These are phyloP conservation scores for Aspergillus aculeatus DNA, from an alignment of 2,329 filamentous ascomycete genomes.

Conservation along the genomic window DNA sequence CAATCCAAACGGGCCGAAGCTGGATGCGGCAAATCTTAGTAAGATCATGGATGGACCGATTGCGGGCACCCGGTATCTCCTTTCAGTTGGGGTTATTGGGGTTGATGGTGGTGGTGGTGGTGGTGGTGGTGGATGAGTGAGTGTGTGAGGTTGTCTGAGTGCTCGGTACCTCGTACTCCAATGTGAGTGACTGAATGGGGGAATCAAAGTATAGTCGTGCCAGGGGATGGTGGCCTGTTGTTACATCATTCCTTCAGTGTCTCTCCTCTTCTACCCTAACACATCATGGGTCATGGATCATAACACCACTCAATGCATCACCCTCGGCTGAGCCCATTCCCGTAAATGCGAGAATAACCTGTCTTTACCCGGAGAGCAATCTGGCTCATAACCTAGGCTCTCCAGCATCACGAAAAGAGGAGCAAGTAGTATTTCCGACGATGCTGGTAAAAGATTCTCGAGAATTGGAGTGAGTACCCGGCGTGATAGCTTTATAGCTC, in stretches of 20 bases:
- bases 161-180: too few relatives aligned
- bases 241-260: neutral
- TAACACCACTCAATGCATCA: neutral
- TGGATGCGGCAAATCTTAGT: neutral
- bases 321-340: neutral
- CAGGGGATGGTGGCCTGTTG: neutral
- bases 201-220: too few relatives aligned
- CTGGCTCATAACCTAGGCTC: neutral
- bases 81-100: too few relatives aligned
- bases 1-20: constrained; percentile 2
- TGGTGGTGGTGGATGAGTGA: too few relatives aligned
- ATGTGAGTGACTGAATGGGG: too few relatives aligned
- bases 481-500: constrained; percentile 10
- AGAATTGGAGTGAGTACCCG: constrained; percentile 27
- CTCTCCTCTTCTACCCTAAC: neutral
- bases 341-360: neutral
- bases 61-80: too few relatives aligned
- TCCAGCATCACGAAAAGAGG: constrained; percentile 11
- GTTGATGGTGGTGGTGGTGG: too few relatives aligned
- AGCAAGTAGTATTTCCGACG: constrained; percentile 17
- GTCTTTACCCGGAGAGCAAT: neutral
- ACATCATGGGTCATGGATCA: too few relatives aligned
- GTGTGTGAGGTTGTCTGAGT: too few relatives aligned
- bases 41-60: too few relatives aligned
- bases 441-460: constrained; percentile 32